phyloP scores from a whole-genome alignment of 169 alveolate species.

The Cryptosporidium andersoni region DNA sequence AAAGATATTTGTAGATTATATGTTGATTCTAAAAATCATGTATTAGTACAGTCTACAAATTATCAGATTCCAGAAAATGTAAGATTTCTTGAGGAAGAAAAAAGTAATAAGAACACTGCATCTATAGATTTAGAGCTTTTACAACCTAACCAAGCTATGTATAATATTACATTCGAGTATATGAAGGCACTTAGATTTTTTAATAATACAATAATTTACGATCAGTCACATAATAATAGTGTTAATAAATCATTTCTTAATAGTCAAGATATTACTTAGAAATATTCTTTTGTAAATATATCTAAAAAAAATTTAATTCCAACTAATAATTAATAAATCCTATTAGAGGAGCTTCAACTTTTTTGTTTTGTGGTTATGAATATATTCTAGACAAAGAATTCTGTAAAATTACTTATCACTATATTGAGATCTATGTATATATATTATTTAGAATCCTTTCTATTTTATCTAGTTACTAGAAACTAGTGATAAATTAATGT shows the following conservation, averaged over 20 bases:
- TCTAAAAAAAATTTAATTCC: background rate
- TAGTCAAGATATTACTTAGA: background rate
- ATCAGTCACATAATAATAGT: background rate
- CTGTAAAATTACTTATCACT: too few relatives aligned
- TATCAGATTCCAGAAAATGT: constrained; percentile 26
- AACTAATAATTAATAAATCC: background rate
- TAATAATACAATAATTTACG: background rate
- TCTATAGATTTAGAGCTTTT: constrained; percentile 5
- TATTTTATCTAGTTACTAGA: too few relatives aligned
- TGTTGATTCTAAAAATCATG: constrained; percentile 21
- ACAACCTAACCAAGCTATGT: constrained; percentile 1
- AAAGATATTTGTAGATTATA: constrained; percentile 29
- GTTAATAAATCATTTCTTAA: background rate
- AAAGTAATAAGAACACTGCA: background rate
- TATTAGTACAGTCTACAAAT: constrained; percentile 34
- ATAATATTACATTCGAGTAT: constrained; percentile 18
- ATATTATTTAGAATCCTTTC: too few relatives aligned
- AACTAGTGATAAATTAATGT: too few relatives aligned
- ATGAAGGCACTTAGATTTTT: constrained; percentile 13
- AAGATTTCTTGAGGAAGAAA: constrained; percentile 11
- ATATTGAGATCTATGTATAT: too few relatives aligned
- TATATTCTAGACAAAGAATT: too few relatives aligned
- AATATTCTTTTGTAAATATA: background rate
- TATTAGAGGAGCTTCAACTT: too few relatives aligned
- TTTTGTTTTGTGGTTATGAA: too few relatives aligned